Conservation (phyloP, 306 rosid species). For the Medicago lupulina region DNA sequence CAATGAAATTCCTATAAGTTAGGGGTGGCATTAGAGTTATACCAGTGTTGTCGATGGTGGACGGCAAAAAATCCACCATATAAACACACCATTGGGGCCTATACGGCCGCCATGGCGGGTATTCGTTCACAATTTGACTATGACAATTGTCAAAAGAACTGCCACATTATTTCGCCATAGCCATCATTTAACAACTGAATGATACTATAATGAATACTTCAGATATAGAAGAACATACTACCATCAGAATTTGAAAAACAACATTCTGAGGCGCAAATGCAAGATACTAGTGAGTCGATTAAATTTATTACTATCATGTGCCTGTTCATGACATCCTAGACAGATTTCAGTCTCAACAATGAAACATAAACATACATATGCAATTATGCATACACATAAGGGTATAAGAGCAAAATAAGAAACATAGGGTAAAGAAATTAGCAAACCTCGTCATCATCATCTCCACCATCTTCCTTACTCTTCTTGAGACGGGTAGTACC, state of each 20-base stretch:
- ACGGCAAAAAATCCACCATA: too few relatives aligned
- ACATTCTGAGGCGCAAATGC: not conserved
- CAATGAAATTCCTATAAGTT: too few relatives aligned
- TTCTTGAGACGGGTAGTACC: slow-evolving; percentile 81
- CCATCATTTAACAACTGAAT: not conserved
- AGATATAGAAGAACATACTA: not conserved
- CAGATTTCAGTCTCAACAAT: not conserved
- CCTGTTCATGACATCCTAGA: not conserved
- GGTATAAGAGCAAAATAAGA: not conserved
- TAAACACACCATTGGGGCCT: too few relatives aligned
- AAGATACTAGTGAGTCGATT: not conserved
- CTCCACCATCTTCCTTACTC: slow-evolving; percentile 62
- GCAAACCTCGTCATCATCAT: slow-evolving; percentile 54
- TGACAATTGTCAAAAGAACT: too few relatives aligned
- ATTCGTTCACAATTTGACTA: too few relatives aligned
- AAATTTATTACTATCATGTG: not conserved
- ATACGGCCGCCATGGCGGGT: too few relatives aligned
- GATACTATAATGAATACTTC: not conserved
- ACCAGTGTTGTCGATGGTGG: too few relatives aligned
- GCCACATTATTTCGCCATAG: too few relatives aligned
- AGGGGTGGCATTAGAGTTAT: too few relatives aligned
- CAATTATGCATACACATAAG: not conserved
- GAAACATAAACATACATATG: not conserved
- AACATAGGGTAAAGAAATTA: slow-evolving; percentile 19
- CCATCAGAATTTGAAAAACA: not conserved